Evolutionary conservation across 2,329 filamentous ascomycete genomes (phyloP), one percentile per base, ranked within the genome.

Genomic region (Waltergamsia citrina): DNA sequence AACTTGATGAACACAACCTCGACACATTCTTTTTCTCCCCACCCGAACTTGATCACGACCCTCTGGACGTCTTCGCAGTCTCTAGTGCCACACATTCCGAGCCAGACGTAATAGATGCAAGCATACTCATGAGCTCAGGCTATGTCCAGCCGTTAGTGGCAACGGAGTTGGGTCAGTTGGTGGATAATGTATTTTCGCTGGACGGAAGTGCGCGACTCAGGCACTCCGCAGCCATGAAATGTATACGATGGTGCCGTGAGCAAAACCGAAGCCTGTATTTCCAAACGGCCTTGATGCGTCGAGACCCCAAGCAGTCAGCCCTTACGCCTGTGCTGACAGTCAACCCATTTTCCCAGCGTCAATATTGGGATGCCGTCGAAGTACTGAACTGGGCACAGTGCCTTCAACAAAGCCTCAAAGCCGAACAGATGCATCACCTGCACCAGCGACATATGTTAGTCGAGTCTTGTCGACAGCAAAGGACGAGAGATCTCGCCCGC

Each of bases 91-190:
- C 74, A 17, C 74, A 71, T 2, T 72, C 74, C 16, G 86, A 95
- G 47, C 63, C 77, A 39, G 85, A 94, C 25, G 77, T 71, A 28
- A 93, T 96, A 80, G 90, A 96, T 53, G 90, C 88, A 14, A 94
- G 86, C 48, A 66, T 94, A 0, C 69, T 96, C 14, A 96, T 96
- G 90, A 87, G 80, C 36, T 81, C 88, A 1, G 84, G 92, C 47
- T 96, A 95, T 51, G 65, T 92, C 11, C 81, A 85, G 40, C 90
- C 90, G 1, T 66, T 95, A 5, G 60, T 84, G 4, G 59, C 73
- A 1, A 92, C 86, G 7, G 88, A 96, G 27, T 71, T 96, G 3
- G 49, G 56, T 5, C 56, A 62, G 7, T 65, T 96, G 2, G 72
- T 94, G n/a, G 64, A 76, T 7, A 73, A 74, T 14, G 62, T 95